Conservation (phyloP, 306 rosid genomes). For the Rubus idaeus region DNA sequence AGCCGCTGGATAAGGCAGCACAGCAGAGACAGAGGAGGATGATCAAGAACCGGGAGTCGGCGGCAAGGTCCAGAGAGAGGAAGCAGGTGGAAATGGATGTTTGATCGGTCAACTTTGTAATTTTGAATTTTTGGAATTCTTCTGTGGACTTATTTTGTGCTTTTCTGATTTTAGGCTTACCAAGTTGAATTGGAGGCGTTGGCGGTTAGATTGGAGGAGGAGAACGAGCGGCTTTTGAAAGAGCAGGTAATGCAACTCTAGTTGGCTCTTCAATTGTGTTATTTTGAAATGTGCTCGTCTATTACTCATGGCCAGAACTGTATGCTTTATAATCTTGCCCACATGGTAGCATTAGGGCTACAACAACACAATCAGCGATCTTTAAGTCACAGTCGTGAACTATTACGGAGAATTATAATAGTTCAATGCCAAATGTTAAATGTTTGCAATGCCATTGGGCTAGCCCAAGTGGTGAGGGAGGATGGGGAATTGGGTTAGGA, state of each 20-base stretch:
- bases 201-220: constrained; percentile 77
- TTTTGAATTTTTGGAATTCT: background rate
- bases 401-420: background rate
- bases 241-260: constrained; percentile 60
- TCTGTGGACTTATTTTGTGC: background rate
- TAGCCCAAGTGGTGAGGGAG: background rate
- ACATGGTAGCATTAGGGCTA: background rate
- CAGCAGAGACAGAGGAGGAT: constrained; percentile 59
- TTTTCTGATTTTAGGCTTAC: constrained; percentile 59
- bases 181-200: constrained; percentile 83
- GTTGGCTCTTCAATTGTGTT: background rate
- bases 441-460: background rate
- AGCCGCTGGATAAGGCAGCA: constrained; percentile 57
- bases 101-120: background rate
- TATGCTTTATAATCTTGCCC: background rate
- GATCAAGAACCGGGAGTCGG: constrained; percentile 66
- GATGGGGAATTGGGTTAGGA: background rate
- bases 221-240: constrained; percentile 66
- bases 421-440: background rate
- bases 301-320: background rate
- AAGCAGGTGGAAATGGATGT: constrained; percentile 42
- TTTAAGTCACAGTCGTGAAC: background rate
- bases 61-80: constrained; percentile 63
- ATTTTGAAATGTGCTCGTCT: background rate
- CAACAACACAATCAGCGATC: background rate